These are phyloP conservation scores for Vinca major DNA, from an alignment of 305 asterid species.

Conservation along the genomic window DNA sequence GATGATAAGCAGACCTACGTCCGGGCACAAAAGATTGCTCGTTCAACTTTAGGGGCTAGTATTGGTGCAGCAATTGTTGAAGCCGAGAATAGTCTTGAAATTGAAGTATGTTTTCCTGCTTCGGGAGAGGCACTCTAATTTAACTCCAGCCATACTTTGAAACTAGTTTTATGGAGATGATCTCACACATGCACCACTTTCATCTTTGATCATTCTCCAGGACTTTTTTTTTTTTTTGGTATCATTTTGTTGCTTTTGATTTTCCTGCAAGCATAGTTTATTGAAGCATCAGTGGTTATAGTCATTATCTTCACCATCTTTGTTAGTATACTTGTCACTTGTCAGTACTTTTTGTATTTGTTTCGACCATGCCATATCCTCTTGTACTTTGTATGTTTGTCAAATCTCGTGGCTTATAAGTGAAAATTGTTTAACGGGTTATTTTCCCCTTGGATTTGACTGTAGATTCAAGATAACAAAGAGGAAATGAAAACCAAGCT, in stretches of 20 bases:
- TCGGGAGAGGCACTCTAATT: conserved; percentile 28
- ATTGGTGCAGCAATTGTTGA: conserved; percentile 92
- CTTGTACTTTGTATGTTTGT: neutral
- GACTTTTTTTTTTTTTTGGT: conserved; percentile 7
- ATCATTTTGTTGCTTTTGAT: conserved; percentile 6
- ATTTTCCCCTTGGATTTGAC: conserved; percentile 10
- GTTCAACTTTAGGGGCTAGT: conserved; percentile 58
- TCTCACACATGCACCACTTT: conserved; percentile 5
- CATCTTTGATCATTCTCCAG: conserved; percentile 13
- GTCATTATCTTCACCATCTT: neutral
- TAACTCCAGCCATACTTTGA: conserved; percentile 20
- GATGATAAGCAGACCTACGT: conserved; percentile 23
- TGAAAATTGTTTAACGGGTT: neutral
- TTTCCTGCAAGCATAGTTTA: conserved; percentile 13
- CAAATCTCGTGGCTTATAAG: neutral
- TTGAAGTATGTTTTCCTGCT: conserved; percentile 56
- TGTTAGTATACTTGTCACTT: neutral
- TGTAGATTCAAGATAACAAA: conserved; percentile 57
- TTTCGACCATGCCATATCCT: neutral
- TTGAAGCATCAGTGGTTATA: neutral
- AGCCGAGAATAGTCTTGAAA: conserved; percentile 71
- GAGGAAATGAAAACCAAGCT: conserved; percentile 77
- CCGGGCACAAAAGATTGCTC: conserved; percentile 52
- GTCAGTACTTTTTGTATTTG: neutral
- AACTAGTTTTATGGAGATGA: conserved; percentile 7